Evolutionary conservation across 805 yeast species (phyloP), one percentile per base, ranked within the genome.

Genomic region (Lipomyces orientalis): DNA sequence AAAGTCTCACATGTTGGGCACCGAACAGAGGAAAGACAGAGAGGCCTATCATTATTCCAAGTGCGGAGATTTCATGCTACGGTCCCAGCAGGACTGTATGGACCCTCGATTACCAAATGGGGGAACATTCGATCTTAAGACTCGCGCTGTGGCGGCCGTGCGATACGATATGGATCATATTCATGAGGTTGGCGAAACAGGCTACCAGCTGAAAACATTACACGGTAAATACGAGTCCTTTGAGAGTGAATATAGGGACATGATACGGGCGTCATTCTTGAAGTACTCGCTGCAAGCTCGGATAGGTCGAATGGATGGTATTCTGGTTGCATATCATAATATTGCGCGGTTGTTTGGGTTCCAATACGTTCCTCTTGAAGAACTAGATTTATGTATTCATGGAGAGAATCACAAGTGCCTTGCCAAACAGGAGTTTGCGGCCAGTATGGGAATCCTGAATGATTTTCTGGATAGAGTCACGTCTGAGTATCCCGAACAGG

Each of bases 251-350:
- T 83, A 85, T 76, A 83, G 81, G 68, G 98, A 94, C 74, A 83
- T 94, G 73, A 85, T 88, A 19, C 80, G 90, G 66, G 85, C 94
- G 1, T 89, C 95, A 0, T 79, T 94, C 79, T 80, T 94, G 73
- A 94, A 94, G 79, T 94, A 94, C 75, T 85, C 90, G 1, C 82
- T 94, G 71, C 98, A 95, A 78, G 98, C 97, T 0, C 83, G 98
- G 69, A 90, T 94, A 54, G 99, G 98, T 2, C 88, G 90, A 73
- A 94, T 95, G 98, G 98, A 93, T 78, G 99, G 99, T 5, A 91
- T 95, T 1, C 92, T 91, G 73, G 83, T 94, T 16, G 97, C 97
- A 0, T 94, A 88, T 77, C 99, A 94, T 77, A 94, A 93, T 76
- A 84, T 92, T 61, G 82, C 86, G 37, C 81, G 87, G 59, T 85